phyloP scores from a whole-genome alignment of 75 land plant species.

The Chamaecyparis obtusa region DNA sequence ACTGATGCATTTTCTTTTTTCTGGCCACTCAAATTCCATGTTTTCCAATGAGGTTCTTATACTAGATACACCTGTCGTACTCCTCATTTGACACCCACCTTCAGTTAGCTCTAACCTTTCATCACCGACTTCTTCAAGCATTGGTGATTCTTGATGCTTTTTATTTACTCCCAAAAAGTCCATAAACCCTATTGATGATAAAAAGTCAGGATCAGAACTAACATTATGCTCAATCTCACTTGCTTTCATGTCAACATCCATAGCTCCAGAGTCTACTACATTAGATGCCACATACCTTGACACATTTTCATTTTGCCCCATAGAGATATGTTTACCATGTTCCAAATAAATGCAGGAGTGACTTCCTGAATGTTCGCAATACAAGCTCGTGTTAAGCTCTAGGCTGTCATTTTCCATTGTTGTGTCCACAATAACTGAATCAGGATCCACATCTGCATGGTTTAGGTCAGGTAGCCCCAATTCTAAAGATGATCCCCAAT shows the following conservation, averaged over 20 bases:
- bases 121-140: neutral
- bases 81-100: neutral
- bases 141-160: slow-evolving; percentile 1
- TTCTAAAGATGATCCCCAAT: neutral
- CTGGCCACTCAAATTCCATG: neutral
- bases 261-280: neutral
- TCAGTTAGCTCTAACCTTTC: neutral
- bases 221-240: neutral
- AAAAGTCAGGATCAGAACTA: neutral
- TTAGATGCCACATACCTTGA: neutral
- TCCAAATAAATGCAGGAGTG: neutral
- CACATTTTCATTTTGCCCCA: neutral
- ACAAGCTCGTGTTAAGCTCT: neutral
- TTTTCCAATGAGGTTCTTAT: neutral
- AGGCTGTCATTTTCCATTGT: neutral
- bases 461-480: slow-evolving; percentile 10
- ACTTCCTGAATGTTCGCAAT: neutral
- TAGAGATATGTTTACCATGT: neutral
- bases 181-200: neutral
- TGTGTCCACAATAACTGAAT: neutral
- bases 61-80: neutral
- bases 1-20: neutral
- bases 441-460: neutral
- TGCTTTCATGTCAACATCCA: slow-evolving; percentile 2
- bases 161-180: slow-evolving; percentile 12